Evolutionary conservation across 768 basidiomycete genomes (phyloP).

Genomic region (Pisolithus sp.): DNA sequence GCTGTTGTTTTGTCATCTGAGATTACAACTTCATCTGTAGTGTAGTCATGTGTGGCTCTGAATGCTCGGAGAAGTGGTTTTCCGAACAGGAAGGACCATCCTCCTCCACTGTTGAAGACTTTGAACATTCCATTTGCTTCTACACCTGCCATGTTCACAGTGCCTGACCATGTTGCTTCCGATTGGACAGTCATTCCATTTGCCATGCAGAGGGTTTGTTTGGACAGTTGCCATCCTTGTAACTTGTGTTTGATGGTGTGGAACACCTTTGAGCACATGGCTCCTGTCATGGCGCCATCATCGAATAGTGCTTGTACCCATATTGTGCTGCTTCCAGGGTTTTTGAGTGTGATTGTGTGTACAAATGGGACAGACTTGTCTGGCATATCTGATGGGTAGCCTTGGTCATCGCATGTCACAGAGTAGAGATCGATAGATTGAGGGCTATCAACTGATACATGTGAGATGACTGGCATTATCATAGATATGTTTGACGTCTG

Average conservation of each 20-base stretch:
- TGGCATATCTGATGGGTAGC: background rate
- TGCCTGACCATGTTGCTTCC: slow-evolving; percentile 6
- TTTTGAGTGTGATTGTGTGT: background rate
- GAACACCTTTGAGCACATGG: background rate
- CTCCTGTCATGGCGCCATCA: background rate
- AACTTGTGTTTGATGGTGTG: background rate
- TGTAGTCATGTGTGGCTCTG: slow-evolving; percentile 21
- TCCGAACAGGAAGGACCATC: slow-evolving; percentile 24
- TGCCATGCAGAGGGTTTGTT: slow-evolving; percentile 25
- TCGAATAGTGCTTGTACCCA: background rate
- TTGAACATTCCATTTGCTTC: background rate
- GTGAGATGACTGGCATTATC: background rate
- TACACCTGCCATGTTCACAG: background rate
- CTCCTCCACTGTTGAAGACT: slow-evolving; percentile 16
- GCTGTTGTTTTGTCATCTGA: background rate
- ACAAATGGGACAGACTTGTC: background rate
- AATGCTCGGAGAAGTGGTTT: slow-evolving; percentile 21
- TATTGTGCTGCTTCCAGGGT: background rate
- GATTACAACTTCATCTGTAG: slow-evolving; percentile 1
- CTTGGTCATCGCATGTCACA: background rate
- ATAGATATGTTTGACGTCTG: background rate
- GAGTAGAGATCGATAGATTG: background rate
- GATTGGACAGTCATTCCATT: slow-evolving; percentile 13
- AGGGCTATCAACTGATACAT: background rate
- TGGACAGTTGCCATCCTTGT: background rate